Evolutionary conservation across 2,329 filamentous ascomycete genomes (phyloP).

Genomic region (Curvularia spicifera): DNA sequence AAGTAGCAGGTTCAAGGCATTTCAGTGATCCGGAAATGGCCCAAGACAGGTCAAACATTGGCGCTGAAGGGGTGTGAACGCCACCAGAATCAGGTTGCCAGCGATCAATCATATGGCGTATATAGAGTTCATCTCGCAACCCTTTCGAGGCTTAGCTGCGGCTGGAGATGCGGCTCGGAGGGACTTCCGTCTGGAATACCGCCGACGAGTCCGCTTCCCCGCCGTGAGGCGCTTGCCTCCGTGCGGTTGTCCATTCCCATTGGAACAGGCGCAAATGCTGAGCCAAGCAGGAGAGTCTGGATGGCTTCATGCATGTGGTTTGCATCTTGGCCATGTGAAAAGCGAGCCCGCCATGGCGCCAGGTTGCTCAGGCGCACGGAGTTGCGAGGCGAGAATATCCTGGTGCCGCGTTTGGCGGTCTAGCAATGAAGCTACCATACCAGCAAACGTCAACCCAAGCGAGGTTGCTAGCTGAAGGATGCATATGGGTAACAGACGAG

Average conservation of each 20-base stretch:
- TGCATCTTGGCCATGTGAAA: background rate
- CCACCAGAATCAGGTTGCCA: background rate
- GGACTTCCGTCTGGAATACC: background rate
- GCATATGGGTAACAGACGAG: background rate
- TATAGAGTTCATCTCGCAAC: slow-evolving; percentile 3
- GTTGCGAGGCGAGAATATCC: background rate
- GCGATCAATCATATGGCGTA: background rate
- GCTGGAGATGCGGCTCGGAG: slow-evolving; percentile 2
- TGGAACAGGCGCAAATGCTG: background rate
- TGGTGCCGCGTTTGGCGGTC: background rate
- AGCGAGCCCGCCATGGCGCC: background rate
- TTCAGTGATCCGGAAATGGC: background rate
- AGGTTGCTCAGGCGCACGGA: background rate
- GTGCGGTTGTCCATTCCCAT: background rate
- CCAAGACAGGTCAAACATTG: background rate
- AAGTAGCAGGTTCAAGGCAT: background rate
- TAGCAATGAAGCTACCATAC: background rate
- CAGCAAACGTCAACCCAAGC: too few species aligned
- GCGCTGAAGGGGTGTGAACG: background rate
- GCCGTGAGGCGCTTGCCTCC: background rate
- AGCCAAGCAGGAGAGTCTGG: background rate
- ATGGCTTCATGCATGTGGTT: background rate
- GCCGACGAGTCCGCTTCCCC: slow-evolving; percentile 1
- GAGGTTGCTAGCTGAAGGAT: background rate
- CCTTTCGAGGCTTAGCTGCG: background rate